Evolutionary conservation across 2,329 filamentous ascomycete genomes (phyloP), one percentile per base, ranked within the genome.

Genomic region (Aspergillus pseudonomiae): DNA sequence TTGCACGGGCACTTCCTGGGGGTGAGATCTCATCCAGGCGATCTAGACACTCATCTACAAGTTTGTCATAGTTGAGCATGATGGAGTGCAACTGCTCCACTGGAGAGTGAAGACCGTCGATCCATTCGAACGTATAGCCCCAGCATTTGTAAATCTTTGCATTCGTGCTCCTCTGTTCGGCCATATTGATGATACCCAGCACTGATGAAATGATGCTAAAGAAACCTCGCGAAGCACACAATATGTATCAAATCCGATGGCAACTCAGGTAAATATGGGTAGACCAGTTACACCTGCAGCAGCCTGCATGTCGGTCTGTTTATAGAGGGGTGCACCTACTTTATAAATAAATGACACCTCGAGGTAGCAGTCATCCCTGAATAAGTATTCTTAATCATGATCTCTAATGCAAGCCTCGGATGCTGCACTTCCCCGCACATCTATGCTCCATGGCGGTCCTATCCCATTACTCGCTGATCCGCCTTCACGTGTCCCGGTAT

Each of bases 121-220:
- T 91, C 83, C 90, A 89, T 69, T 88, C 84, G 73, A 94, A 93
- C 7, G 82, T 84, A 71, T 91, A 86, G 24, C 86, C 89, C 87
- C 89, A 93, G 67, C 71, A 73, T 55, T 69, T 69, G 45, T 60
- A 68, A 60, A 71, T 60, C n/a, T 70, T 69, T 9, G 39, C 19
- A 14, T 28, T 16, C 26, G 28, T 52, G 14, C 19, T 11, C 2
- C 6, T 34, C 16, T 21, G 36, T 4, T 32, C 14, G n/a, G 46
- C 34, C 58, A 60, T 60, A 19, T 19, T 48, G n/a, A 28, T 19
- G 3, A 16, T 48, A 48, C 7, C 24, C 24, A 28, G 16, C 28
- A 28, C 11, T 12, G 12, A 28, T 48, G 16, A 16, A 6, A 24
- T 24, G 43, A 11, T 46, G n/a, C 43, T 12, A 46, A 46, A 12